Evolutionary conservation across 495 filamentous ascomycete species (phyloP).

Genomic region (Trichoderma asperelloides): DNA sequence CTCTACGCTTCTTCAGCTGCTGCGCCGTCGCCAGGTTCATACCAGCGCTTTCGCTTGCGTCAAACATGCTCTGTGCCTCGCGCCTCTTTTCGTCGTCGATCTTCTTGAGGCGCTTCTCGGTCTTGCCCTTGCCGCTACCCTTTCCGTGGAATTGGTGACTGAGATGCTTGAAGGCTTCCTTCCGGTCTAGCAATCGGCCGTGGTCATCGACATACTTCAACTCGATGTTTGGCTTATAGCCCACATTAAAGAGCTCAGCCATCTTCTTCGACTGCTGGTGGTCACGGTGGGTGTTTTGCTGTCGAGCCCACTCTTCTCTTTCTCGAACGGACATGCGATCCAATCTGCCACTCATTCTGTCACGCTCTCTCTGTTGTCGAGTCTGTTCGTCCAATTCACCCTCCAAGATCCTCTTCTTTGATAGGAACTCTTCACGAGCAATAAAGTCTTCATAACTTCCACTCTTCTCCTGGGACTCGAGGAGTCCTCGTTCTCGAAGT

Average conservation of each 20-base stretch:
- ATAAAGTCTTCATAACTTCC: slow-evolving; percentile 62
- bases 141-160: slow-evolving; percentile 98
- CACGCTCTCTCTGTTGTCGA: slow-evolving; percentile 75
- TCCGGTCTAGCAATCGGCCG: slow-evolving; percentile 75
- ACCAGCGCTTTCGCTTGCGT: slow-evolving; percentile 71
- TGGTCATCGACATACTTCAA: slow-evolving; percentile 84
- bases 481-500: slow-evolving; percentile 71
- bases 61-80: slow-evolving; percentile 69
- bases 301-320: slow-evolving; percentile 78
- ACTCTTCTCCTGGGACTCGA: slow-evolving; percentile 53
- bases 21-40: slow-evolving; percentile 72
- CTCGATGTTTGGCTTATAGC: slow-evolving; percentile 84
- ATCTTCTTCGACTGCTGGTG: slow-evolving; percentile 69
- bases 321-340: slow-evolving; percentile 84
- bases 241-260: slow-evolving; percentile 72
- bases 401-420: slow-evolving; percentile 65
- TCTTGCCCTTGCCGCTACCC: slow-evolving; percentile 95
- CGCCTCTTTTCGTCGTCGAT: slow-evolving; percentile 90
- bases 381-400: slow-evolving; percentile 68
- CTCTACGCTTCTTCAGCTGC: slow-evolving; percentile 71
- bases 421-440: slow-evolving; percentile 69
- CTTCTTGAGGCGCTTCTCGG: slow-evolving; percentile 92
- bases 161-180: slow-evolving; percentile 86
- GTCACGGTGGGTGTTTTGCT: slow-evolving; percentile 80
- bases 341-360: slow-evolving; percentile 69